Conservation (phyloP, 106 monocot species). For the Dioscorea alata region DNA sequence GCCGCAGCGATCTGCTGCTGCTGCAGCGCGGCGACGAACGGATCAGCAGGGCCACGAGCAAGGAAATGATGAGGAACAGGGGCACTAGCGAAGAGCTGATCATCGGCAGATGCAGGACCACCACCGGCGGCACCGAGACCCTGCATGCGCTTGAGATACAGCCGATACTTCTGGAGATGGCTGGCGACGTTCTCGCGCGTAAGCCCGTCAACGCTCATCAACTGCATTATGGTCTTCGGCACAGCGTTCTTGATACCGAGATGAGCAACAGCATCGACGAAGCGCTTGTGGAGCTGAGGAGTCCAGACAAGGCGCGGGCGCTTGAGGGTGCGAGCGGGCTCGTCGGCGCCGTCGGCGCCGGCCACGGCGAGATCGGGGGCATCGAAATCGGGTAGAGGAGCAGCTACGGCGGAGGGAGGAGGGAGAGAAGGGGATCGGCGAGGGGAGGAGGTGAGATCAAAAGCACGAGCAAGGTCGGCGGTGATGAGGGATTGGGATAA, state of each 20-base stretch:
- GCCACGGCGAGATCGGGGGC: neutral
- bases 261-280: slow-evolving; percentile 69
- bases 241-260: slow-evolving; percentile 89
- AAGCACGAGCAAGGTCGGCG: slow-evolving; percentile 70
- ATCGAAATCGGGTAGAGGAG: slow-evolving; percentile 7
- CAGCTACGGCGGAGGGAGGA: neutral
- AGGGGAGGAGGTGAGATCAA: slow-evolving; percentile 41
- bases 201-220: slow-evolving; percentile 82
- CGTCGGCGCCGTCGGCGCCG: slow-evolving; percentile 28
- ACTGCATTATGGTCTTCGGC: slow-evolving; percentile 75
- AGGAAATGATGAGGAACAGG: slow-evolving; percentile 68
- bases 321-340: slow-evolving; percentile 60
- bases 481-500: slow-evolving; percentile 81
- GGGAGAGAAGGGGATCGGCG: neutral
- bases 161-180: slow-evolving; percentile 84
- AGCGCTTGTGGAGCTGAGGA: slow-evolving; percentile 82
- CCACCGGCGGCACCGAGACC: slow-evolving; percentile 16
- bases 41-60: slow-evolving; percentile 15
- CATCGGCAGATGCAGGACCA: slow-evolving; percentile 23
- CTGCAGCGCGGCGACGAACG: slow-evolving; percentile 9
- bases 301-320: slow-evolving; percentile 84
- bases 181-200: slow-evolving; percentile 84
- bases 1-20: slow-evolving; percentile 36
- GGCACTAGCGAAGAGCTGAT: slow-evolving; percentile 62
- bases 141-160: slow-evolving; percentile 62